Conservation (phyloP, 148 eudicot species). For the Chenopodium suecicum region DNA sequence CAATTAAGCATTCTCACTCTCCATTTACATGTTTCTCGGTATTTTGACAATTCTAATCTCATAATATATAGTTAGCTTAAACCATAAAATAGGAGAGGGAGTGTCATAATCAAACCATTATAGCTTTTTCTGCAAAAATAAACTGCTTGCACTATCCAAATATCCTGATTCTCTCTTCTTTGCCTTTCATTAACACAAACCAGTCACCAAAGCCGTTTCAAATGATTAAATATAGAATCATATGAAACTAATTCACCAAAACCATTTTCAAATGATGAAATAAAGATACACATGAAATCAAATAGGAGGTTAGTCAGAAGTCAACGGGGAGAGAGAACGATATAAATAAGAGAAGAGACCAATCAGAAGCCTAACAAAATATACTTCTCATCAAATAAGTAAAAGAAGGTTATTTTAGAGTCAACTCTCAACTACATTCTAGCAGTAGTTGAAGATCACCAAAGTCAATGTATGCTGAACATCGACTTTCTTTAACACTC, state of each 20-base stretch:
- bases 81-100: neutral
- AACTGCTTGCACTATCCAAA: neutral
- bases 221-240: too few species aligned
- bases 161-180: neutral
- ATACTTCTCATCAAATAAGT: neutral
- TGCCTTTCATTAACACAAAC: neutral
- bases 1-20: too few species aligned
- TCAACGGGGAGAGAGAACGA: neutral
- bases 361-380: neutral
- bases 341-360: neutral
- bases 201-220: neutral
- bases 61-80: too few species aligned
- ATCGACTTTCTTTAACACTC: too few species aligned
- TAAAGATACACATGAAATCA: neutral
- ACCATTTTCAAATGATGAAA: neutral
- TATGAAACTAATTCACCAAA: too few species aligned
- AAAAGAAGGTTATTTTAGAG: neutral
- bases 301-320: neutral
- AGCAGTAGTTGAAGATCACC: slow-evolving; percentile 3
- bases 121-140: neutral
- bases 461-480: slow-evolving; percentile 46
- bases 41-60: too few species aligned
- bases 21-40: too few species aligned
- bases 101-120: neutral
- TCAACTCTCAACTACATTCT: neutral